These are phyloP conservation scores for Primulina eburnea DNA, from an alignment of 257 asterid species.

Conservation along the genomic window DNA sequence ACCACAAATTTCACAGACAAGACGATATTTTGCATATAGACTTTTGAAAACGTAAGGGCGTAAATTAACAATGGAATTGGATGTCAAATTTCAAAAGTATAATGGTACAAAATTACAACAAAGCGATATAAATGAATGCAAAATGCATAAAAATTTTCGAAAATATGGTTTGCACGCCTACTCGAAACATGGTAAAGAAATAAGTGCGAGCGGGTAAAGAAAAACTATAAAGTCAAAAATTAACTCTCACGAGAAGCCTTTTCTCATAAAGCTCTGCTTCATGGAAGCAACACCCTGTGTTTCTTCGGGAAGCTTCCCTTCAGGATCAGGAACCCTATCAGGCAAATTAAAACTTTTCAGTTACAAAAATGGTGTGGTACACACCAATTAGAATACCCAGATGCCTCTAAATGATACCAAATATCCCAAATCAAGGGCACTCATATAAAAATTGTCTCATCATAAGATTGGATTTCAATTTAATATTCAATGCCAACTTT, in stretches of 20 bases:
- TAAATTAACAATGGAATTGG: neutral
- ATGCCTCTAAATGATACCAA: neutral
- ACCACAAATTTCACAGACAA: neutral
- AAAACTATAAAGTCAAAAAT: neutral
- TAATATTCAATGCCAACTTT: neutral
- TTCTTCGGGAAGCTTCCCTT: constrained; percentile 88
- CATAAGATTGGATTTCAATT: neutral
- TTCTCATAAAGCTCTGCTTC: constrained; percentile 59
- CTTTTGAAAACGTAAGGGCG: neutral
- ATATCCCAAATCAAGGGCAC: constrained; percentile 5
- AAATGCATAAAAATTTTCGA: neutral
- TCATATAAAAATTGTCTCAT: neutral
- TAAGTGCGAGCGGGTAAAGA: neutral
- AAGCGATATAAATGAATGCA: neutral
- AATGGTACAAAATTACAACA: constrained; percentile 1
- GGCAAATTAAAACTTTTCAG: constrained; percentile 22
- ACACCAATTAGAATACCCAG: constrained; percentile 2
- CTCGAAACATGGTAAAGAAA: neutral
- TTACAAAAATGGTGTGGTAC: constrained; percentile 5
- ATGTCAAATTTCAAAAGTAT: neutral
- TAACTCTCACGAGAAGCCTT: constrained; percentile 86
- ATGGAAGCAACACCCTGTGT: constrained; percentile 59
- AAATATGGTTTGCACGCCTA: too few relatives aligned
- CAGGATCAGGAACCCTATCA: constrained; percentile 78
- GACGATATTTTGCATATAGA: neutral